phyloP scores from a whole-genome alignment of 1,284 basidiomycete genomes.

The Rhodotorula sp. region DNA sequence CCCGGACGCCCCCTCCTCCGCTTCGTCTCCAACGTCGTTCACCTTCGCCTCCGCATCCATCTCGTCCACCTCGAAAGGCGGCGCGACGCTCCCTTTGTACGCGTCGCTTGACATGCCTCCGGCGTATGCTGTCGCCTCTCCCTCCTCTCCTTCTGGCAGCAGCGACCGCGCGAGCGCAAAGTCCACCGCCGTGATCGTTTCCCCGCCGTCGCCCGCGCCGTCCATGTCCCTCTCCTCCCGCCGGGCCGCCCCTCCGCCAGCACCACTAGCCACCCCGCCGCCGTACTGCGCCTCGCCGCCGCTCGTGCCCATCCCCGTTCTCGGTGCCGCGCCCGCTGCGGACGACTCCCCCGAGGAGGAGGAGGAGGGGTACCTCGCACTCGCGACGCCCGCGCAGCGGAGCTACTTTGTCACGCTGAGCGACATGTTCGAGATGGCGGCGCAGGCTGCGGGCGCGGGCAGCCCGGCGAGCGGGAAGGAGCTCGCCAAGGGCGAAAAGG shows the following conservation, averaged over 20 bases:
- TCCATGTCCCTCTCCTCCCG: neutral
- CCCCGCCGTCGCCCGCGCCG: neutral
- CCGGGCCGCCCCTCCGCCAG: neutral
- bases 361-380: slow-evolving; percentile 3
- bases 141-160: neutral
- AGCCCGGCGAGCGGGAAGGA: neutral
- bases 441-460: neutral
- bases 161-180: neutral
- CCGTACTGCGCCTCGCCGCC: neutral
- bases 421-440: slow-evolving; percentile 5
- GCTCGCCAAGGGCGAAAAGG: neutral
- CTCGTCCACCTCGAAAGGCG: neutral
- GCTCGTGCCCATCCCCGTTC: neutral
- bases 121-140: neutral
- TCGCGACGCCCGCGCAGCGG: slow-evolving; percentile 15
- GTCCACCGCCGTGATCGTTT: neutral
- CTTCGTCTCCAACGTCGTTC: no score
- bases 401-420: slow-evolving; percentile 12
- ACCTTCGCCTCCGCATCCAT: neutral
- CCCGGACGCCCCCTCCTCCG: neutral
- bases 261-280: neutral
- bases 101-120: neutral
- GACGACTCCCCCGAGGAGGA: neutral
- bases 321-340: no score
- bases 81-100: neutral